Conservation (phyloP, 108 stramenopile species). For the Bacterosira constricta region DNA sequence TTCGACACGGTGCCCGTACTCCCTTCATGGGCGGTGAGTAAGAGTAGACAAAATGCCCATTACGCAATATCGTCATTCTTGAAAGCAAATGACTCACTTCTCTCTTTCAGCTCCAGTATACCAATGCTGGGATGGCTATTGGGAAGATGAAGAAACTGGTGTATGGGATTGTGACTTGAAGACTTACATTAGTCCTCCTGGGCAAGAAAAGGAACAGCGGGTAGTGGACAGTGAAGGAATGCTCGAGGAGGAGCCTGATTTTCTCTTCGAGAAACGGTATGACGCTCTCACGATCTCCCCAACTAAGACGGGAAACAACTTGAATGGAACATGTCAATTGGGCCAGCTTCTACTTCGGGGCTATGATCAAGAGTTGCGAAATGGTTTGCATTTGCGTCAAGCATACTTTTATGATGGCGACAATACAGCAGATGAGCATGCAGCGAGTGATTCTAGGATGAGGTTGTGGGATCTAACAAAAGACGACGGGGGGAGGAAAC, state of each 20-base stretch:
- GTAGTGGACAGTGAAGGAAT: conserved; percentile 8
- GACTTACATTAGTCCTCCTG: conserved; percentile 59
- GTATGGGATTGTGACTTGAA: conserved; percentile 78
- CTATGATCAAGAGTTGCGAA: conserved; percentile 77
- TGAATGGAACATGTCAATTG: conserved; percentile 88
- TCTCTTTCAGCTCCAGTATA: conserved; percentile 20
- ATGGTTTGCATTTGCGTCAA: conserved; percentile 70
- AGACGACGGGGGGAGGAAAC: neutral
- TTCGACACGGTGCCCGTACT: conserved; percentile 83
- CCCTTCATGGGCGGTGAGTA: conserved; percentile 54
- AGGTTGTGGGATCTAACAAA: conserved; percentile 56
- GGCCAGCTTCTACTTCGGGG: conserved; percentile 84
- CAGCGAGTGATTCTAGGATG: conserved; percentile 56
- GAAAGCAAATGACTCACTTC: conserved; percentile 9
- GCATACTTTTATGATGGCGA: conserved; percentile 72
- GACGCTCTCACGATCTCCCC: conserved; percentile 55
- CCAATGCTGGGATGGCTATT: conserved; percentile 72
- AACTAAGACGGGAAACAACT: conserved; percentile 24
- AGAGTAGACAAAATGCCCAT: too few species aligned
- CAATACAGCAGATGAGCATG: conserved; percentile 32
- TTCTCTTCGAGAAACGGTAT: conserved; percentile 76
- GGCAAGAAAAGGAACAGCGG: conserved; percentile 11
- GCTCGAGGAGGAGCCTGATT: conserved; percentile 38
- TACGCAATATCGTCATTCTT: too few species aligned
- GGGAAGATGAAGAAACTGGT: conserved; percentile 44